A percentile compares a stretch with the other conserved stretches of the same genome.
Evolutionary conservation across 495 filamentous ascomycete species (phyloP).

Genomic region (Penicillium subrubescens): DNA sequence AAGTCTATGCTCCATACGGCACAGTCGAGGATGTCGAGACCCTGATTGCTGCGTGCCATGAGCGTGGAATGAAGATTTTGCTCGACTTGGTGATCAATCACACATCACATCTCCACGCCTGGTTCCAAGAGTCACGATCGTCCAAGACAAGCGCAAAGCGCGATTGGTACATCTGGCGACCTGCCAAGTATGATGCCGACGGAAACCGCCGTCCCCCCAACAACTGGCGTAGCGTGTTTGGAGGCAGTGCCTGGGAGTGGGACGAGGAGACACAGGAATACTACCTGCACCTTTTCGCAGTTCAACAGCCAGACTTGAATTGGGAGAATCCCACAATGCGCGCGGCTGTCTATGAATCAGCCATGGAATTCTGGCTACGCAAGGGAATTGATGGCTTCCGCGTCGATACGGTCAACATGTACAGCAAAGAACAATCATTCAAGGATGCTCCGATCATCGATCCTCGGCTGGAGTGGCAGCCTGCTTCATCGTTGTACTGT

Average conservation of each 20-base stretch:
- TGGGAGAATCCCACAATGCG: constrained; percentile 55
- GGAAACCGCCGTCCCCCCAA: constrained; percentile 60
- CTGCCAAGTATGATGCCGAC: constrained; percentile 45
- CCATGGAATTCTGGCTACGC: constrained; percentile 56
- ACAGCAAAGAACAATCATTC: constrained; percentile 48
- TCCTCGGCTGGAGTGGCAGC: constrained; percentile 41
- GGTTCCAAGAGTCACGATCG: constrained; percentile 56
- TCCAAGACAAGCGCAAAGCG: constrained; percentile 52
- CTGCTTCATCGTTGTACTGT: constrained; percentile 49
- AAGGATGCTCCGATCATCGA: constrained; percentile 47
- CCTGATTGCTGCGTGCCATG: constrained; percentile 51
- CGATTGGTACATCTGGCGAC: constrained; percentile 64
- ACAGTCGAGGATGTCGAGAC: constrained; percentile 56
- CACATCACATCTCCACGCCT: constrained; percentile 58
- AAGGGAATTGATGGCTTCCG: constrained; percentile 58
- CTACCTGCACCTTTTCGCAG: constrained; percentile 54
- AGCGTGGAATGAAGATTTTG: constrained; percentile 54
- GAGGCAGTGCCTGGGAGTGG: constrained; percentile 57
- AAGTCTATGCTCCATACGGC: constrained; percentile 55
- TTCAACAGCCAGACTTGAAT: constrained; percentile 58
- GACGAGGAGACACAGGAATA: constrained; percentile 55
- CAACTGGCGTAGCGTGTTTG: constrained; percentile 59
- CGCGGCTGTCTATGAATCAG: constrained; percentile 48
- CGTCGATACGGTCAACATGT: constrained; percentile 59
- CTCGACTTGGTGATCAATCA: constrained; percentile 64